Evolutionary conservation across 805 yeast species (phyloP), one percentile per base, ranked within the genome.

Genomic region (Phaffomyces antillensis): DNA sequence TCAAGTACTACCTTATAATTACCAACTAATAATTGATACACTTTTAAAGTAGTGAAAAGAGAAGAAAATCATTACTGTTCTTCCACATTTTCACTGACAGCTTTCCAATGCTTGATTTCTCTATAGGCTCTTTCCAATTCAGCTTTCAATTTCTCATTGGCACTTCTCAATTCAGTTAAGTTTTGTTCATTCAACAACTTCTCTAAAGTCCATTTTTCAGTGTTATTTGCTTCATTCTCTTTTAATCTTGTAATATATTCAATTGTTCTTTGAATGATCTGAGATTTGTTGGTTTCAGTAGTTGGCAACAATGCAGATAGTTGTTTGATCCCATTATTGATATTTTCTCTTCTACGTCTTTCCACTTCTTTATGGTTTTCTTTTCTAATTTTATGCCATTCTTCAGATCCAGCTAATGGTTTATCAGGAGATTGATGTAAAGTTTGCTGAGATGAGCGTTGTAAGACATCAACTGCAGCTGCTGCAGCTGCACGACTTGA

Each of bases 281-380:
- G 91, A 16, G 97, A 85, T 71, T 93, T 93, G 65, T 91, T 91
- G 45, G 86, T 78, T 59, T 88, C 96, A 41, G 81, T 77, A 13
- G 86, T 79, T 16, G 96, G 96, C 44, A 90, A 77, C 48, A 90
- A 63, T 23, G 77, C 77, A 30, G 90, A 84, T 54, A 90, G 72
- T 54, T 81, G 86, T 56, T 79, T 80, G 59, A 90, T 88, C n/a
- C 96, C 96, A 36, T 73, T 69, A 65, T 88, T 90, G 60, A 90
- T 90, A 39, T 81, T 77, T 61, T 89, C 96, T 59, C 97, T 78
- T 65, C 97, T 78, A 55, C 96, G 79, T 60, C 96, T 76, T 67
- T 90, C 97, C 20, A 90, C 97, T 66, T 90, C 96, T 66, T 89
- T 90, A 70, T 93, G 99, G 65, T 88, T 90, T 56, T 86, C 86